Base-by-base conservation (phyloP, 176 grass and related monocot species). In the Miscanthus lutarioriparius region DNA sequence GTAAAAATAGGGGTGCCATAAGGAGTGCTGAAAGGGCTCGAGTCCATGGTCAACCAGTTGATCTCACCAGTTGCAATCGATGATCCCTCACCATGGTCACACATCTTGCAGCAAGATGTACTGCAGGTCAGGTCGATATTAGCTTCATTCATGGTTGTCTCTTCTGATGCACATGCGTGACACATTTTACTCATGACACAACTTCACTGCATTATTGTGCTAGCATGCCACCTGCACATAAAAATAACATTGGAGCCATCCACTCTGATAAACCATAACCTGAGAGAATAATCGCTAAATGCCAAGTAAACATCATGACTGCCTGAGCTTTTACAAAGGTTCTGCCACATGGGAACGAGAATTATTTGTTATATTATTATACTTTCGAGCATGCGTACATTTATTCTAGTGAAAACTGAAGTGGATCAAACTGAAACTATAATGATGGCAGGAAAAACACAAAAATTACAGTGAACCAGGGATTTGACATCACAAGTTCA, bases 111-210 rank as follows among this genome's bases (percentile, higher is more conserved):
- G 78, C 62, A 56, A 86, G 80, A 91, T 73, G 66, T 80, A 80
- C 64, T 83, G 45, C 77, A 90, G 37, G 66, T 67, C 76, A 70
- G 87, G 67, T 65, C 30, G 2, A 61, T 44, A 51, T 75, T 41
- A 65, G 58, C 73, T 30, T 53, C 87, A 85, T 87, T 82, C 79
- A 80, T 36, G 37, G 64, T 72, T 68, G 77, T 67, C 25, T 88
- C 90, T 83, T 90, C 80, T 48, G 87, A 88, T 78, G 77, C 72
- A 87, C 32, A 87, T 67, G 81, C 72, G 74, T 85, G 90, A 41
- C 82, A 92, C 89, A 94, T 94, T 90, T 80, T 86, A 83, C 80
- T 92, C 84, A 92, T 94, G 65, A 48, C 70, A 83, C 15, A 45
- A 53, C 78, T 74, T 74, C 32, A 79, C 67, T 77, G 75, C 39